A percentile compares a stretch with the other conserved stretches of the same genome.
phyloP scores from a whole-genome alignment of 2,329 filamentous ascomycete species.

The Fonsecaea monophora region DNA sequence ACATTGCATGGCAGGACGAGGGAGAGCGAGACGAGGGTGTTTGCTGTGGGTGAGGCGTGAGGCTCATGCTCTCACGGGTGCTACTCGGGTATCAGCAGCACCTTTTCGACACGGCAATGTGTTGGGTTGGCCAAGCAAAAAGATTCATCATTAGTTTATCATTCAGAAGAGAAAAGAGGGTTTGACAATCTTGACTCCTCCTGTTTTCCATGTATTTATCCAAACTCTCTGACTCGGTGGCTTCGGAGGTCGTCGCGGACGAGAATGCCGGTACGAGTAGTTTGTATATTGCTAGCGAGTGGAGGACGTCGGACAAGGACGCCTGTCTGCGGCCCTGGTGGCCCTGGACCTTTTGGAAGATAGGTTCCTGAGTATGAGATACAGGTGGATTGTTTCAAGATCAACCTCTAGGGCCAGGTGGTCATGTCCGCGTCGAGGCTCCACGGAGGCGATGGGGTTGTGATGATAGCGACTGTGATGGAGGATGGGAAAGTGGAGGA shows the following conservation, averaged over 20 bases:
- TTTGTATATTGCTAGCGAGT: background rate
- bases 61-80: background rate
- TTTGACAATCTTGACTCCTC: background rate
- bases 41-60: background rate
- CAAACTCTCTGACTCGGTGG: background rate
- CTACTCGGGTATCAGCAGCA: conserved; percentile 7
- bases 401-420: background rate
- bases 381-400: too few relatives aligned
- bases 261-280: background rate
- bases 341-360: background rate
- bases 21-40: background rate
- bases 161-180: background rate
- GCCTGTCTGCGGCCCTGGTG: background rate
- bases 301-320: background rate
- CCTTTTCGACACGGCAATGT: background rate
- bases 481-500: background rate
- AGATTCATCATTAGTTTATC: background rate
- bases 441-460: background rate
- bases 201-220: background rate
- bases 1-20: background rate
- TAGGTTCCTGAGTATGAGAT: too few relatives aligned
- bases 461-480: background rate
- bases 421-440: background rate
- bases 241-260: background rate
- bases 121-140: background rate